These are phyloP conservation scores for Apiospora aurea DNA, from an alignment of 2,329 filamentous ascomycete genomes.

Conservation along the genomic window DNA sequence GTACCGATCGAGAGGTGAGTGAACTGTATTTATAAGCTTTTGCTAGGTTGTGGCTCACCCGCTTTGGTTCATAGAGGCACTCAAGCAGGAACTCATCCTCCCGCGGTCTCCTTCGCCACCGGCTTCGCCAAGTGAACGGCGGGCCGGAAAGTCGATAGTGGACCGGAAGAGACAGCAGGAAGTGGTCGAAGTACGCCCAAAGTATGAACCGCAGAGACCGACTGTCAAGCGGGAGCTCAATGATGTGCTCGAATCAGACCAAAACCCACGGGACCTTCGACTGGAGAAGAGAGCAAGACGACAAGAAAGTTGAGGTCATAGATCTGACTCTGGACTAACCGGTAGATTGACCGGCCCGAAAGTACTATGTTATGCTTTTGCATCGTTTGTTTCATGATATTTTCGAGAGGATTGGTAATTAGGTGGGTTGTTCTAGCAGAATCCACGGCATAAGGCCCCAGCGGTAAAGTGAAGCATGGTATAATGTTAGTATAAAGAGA, in stretches of 20 bases:
- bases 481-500: too few species aligned
- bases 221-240: conserved; percentile 1
- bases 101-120: background rate
- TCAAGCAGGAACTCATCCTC: background rate
- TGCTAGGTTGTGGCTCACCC: background rate
- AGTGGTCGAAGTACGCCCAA: background rate
- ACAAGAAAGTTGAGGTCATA: background rate
- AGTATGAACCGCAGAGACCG: background rate
- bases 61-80: background rate
- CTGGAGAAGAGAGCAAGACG: background rate
- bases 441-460: too few species aligned
- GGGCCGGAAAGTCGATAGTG: background rate
- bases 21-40: background rate
- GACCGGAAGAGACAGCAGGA: background rate
- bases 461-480: too few species aligned
- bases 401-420: too few species aligned
- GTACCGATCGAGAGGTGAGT: conserved; percentile 10
- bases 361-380: too few species aligned
- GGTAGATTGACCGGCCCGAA: too few species aligned
- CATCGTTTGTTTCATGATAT: too few species aligned
- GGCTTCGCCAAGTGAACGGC: background rate
- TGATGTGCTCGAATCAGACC: background rate
- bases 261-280: background rate
- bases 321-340: background rate
- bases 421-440: too few species aligned